Conservation (phyloP, 148 eudicot genomes). For the Silene uniflora region DNA sequence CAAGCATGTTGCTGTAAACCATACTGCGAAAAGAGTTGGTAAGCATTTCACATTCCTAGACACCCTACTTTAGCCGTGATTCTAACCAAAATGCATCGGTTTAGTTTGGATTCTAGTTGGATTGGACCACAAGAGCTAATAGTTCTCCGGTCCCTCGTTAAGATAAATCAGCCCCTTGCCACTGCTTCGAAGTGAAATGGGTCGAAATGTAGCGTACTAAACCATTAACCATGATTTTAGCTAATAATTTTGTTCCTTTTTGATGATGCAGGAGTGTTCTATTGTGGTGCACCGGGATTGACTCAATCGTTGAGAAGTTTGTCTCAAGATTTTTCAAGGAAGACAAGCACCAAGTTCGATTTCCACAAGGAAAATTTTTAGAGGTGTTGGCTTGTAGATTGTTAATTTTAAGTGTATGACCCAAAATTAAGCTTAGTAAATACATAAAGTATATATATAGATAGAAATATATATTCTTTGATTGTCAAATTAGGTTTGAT, state of each 20-base stretch:
- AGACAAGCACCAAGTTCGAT: slow-evolving; percentile 41
- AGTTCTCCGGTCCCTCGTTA: not conserved
- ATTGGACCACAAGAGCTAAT: not conserved
- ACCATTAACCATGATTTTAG: too few relatives aligned
- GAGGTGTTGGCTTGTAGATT: not conserved
- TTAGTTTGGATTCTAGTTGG: not conserved
- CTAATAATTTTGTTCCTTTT: not conserved
- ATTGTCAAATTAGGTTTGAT: slow-evolving; percentile 10
- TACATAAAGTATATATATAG: slow-evolving; percentile 16
- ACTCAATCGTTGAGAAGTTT: slow-evolving; percentile 31
- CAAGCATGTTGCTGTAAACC: slow-evolving; percentile 40
- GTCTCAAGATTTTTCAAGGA: slow-evolving; percentile 38
- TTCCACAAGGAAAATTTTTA: slow-evolving; percentile 52
- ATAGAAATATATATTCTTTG: slow-evolving; percentile 14
- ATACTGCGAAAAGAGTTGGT: slow-evolving; percentile 42
- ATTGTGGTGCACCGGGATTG: slow-evolving; percentile 45
- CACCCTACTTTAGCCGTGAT: not conserved
- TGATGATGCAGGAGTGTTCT: slow-evolving; percentile 39
- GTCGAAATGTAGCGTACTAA: not conserved
- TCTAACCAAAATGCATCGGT: not conserved
- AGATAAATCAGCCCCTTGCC: too few relatives aligned
- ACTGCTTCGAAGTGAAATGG: too few relatives aligned
- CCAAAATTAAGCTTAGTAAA: slow-evolving; percentile 15
- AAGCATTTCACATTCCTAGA: slow-evolving; percentile 11
- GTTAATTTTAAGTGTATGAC: not conserved